These are phyloP conservation scores for Hyaloscypha bicolor DNA, from an alignment of 495 filamentous ascomycete species.

Conservation along the genomic window DNA sequence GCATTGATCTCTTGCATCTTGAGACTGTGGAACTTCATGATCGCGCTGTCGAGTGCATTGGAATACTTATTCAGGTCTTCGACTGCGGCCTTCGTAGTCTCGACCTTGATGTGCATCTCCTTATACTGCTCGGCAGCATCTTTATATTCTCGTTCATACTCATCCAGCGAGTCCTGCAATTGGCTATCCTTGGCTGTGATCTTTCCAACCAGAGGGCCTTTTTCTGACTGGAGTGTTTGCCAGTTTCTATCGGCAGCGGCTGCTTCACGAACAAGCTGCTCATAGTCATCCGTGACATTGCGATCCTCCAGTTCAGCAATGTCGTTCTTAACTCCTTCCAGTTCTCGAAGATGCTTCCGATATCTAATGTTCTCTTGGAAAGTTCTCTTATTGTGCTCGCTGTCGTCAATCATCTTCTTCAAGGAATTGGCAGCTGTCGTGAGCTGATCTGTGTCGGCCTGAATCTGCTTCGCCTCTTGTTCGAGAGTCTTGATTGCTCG, in stretches of 20 bases:
- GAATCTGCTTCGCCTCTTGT: slow-evolving; percentile 62
- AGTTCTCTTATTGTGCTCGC: slow-evolving; percentile 74
- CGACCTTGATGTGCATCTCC: slow-evolving; percentile 85
- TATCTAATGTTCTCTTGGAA: slow-evolving; percentile 87
- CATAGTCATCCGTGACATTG: slow-evolving; percentile 80
- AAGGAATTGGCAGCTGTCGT: slow-evolving; percentile 74
- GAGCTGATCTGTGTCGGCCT: slow-evolving; percentile 67
- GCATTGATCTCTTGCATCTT: slow-evolving; percentile 99
- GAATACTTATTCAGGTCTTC: slow-evolving; percentile 85
- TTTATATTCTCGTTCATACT: slow-evolving; percentile 87
- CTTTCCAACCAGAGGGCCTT: slow-evolving; percentile 61
- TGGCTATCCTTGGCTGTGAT: slow-evolving; percentile 84
- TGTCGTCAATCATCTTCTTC: slow-evolving; percentile 73
- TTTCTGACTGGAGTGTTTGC: slow-evolving; percentile 55
- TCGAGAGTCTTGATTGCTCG: slow-evolving; percentile 69
- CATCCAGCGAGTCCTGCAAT: slow-evolving; percentile 63
- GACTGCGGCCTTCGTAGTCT: slow-evolving; percentile 89
- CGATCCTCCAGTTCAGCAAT: slow-evolving; percentile 77
- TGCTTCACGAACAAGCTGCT: slow-evolving; percentile 71
- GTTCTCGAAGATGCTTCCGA: slow-evolving; percentile 67
- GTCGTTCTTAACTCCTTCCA: slow-evolving; percentile 66
- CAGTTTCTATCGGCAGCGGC: slow-evolving; percentile 60
- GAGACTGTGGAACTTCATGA: slow-evolving; percentile 91
- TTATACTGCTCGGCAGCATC: slow-evolving; percentile 81
- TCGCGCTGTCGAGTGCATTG: slow-evolving; percentile 84